Evolutionary conservation across 2,329 filamentous ascomycete genomes (phyloP), one percentile per base, ranked within the genome.

Genomic region (Scedosporium dehoogii): DNA sequence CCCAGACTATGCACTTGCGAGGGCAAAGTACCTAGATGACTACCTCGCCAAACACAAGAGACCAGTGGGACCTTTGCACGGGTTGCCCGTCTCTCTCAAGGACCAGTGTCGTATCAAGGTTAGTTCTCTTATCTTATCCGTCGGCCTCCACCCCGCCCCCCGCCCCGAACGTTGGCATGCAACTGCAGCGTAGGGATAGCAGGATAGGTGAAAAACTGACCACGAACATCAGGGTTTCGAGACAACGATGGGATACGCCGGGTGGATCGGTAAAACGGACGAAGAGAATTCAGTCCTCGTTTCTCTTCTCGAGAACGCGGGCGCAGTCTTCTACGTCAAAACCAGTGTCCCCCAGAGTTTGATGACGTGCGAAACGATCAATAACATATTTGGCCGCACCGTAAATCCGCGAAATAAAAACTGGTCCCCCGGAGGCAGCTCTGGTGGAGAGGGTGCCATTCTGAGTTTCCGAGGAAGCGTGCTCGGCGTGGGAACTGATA

Each of bases 341-440:
- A 90, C 88, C 0, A 90, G 88, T 62, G 79, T 89, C 5, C 86
- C 87, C 0, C 83, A 85, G 66, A 80, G 77, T 0, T 73, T 85
- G 58, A 78, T 78, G 70, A 76, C 78, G 16, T 69, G 86, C 44
- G 86, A 89, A 68, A 82, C 79, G 3, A 78, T 80, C 48, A 88
- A 86, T 67, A 87, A 89, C 66, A 71, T 88, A 21, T 85, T 82
- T 63, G 86, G 85, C 1, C 78, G 82, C 41, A 84, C 83, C 0
- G 73, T 88, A 3, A 89, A 88, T 68, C 87, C 88, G 0, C 75
- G 81, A 63, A 88, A 88, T 64, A 78, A 82, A 1, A 73, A 78
- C 21, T 75, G 86, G 38, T 85, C 82, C 0, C 79, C 84, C 0
- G 88, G 88, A 4, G 88, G 88, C 1, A 84, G 81, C 9, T 85